phyloP scores from a whole-genome alignment of 345 rosid species.

The Durio zibethinus region DNA sequence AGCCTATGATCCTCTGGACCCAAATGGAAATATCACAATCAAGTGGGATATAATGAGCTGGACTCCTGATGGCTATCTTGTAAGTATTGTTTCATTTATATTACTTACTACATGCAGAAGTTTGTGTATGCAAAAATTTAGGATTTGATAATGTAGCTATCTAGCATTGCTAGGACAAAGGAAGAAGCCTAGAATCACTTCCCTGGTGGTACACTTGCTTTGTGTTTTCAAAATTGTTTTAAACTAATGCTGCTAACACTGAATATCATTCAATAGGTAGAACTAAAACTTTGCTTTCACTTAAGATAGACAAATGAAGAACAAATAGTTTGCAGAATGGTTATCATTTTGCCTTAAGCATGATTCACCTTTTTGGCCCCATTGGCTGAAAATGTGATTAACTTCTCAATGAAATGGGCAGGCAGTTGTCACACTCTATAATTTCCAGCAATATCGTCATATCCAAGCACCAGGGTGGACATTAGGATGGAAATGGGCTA shows the following conservation, averaged over 20 bases:
- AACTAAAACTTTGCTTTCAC: background rate
- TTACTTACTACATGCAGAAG: background rate
- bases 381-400: background rate
- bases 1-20: slow-evolving; percentile 91
- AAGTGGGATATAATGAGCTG: slow-evolving; percentile 87
- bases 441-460: slow-evolving; percentile 89
- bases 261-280: background rate
- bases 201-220: background rate
- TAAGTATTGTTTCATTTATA: slow-evolving; percentile 31
- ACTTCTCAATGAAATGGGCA: slow-evolving; percentile 22
- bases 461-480: slow-evolving; percentile 81
- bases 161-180: background rate
- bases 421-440: slow-evolving; percentile 74
- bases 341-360: background rate
- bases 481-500: slow-evolving; percentile 77
- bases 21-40: slow-evolving; percentile 83
- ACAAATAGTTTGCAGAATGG: background rate
- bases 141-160: slow-evolving; percentile 2
- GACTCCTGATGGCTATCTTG: slow-evolving; percentile 86
- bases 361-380: background rate
- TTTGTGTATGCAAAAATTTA: background rate
- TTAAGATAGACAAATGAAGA: background rate
- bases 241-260: background rate
- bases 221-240: background rate
- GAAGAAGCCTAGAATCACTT: background rate